Evolutionary conservation across 2,329 filamentous ascomycete species (phyloP).

Genomic region (Nakataea oryzae): DNA sequence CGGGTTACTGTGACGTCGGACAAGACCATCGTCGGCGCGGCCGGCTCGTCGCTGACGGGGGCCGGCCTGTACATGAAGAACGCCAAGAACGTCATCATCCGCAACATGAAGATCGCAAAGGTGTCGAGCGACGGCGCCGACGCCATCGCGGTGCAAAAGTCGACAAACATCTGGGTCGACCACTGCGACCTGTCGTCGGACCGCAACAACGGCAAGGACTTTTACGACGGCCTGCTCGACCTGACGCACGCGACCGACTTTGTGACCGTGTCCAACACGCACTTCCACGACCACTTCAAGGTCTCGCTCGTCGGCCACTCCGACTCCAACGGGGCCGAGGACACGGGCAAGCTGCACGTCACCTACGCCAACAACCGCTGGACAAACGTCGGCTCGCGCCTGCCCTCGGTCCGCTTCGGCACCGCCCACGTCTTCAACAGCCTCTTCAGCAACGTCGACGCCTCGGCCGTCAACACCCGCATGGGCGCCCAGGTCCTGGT

Average conservation of each 20-base stretch:
- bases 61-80: slow-evolving; percentile 41
- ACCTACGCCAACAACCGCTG: slow-evolving; percentile 60
- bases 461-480: slow-evolving; percentile 43
- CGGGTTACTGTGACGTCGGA: slow-evolving; percentile 35
- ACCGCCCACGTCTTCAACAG: slow-evolving; percentile 48
- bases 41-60: slow-evolving; percentile 26
- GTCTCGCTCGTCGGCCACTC: slow-evolving; percentile 49
- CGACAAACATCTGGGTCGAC: slow-evolving; percentile 55
- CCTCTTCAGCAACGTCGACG: slow-evolving; percentile 31
- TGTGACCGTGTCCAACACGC: slow-evolving; percentile 36
- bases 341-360: slow-evolving; percentile 50
- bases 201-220: slow-evolving; percentile 52
- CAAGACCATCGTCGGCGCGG: slow-evolving; percentile 37
- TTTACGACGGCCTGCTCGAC: slow-evolving; percentile 58
- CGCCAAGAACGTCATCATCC: slow-evolving; percentile 50
- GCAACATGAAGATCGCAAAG: slow-evolving; percentile 49
- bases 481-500: slow-evolving; percentile 44
- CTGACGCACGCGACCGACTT: slow-evolving; percentile 53
- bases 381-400: slow-evolving; percentile 52
- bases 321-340: slow-evolving; percentile 45
- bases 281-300: slow-evolving; percentile 41
- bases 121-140: slow-evolving; percentile 46
- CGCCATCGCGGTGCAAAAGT: slow-evolving; percentile 45
- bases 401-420: slow-evolving; percentile 54
- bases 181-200: slow-evolving; percentile 56